These are phyloP conservation scores for Cryphonectria parasitica DNA, from an alignment of 2,329 filamentous ascomycete species.

Conservation along the genomic window DNA sequence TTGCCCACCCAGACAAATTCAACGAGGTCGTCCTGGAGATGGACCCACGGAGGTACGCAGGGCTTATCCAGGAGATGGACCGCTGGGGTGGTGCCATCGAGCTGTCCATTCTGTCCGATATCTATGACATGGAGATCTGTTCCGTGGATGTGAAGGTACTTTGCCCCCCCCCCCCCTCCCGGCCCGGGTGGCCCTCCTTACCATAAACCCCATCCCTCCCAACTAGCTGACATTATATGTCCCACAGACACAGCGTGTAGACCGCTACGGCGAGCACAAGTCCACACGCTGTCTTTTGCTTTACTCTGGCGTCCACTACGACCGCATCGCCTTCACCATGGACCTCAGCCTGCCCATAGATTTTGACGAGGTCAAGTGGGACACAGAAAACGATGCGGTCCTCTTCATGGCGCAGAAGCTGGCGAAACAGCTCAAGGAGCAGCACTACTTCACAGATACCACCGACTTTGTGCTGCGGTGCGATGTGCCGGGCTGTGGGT, in stretches of 20 bases:
- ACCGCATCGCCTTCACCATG: slow-evolving; percentile 77
- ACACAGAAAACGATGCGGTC: slow-evolving; percentile 62
- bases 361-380: slow-evolving; percentile 69
- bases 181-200: too few relatives aligned
- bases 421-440: slow-evolving; percentile 66
- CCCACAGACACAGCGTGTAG: slow-evolving; percentile 48
- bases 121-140: slow-evolving; percentile 85
- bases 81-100: slow-evolving; percentile 94
- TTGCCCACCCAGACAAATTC: slow-evolving; percentile 72
- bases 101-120: slow-evolving; percentile 79
- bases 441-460: slow-evolving; percentile 89
- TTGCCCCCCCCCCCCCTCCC: slow-evolving; percentile 1
- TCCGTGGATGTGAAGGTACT: slow-evolving; percentile 74
- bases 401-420: slow-evolving; percentile 70
- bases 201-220: too few relatives aligned
- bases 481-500: slow-evolving; percentile 65
- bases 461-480: slow-evolving; percentile 78
- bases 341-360: slow-evolving; percentile 67
- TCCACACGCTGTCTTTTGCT: slow-evolving; percentile 75
- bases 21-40: slow-evolving; percentile 76
- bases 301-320: slow-evolving; percentile 93
- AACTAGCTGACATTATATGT: slow-evolving; percentile 29
- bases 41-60: slow-evolving; percentile 74
- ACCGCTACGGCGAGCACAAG: slow-evolving; percentile 78
- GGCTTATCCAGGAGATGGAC: slow-evolving; percentile 77